Evolutionary conservation across 768 basidiomycete species (phyloP), one percentile per base, ranked within the genome.

Genomic region (Gymnopilus dilepis): DNA sequence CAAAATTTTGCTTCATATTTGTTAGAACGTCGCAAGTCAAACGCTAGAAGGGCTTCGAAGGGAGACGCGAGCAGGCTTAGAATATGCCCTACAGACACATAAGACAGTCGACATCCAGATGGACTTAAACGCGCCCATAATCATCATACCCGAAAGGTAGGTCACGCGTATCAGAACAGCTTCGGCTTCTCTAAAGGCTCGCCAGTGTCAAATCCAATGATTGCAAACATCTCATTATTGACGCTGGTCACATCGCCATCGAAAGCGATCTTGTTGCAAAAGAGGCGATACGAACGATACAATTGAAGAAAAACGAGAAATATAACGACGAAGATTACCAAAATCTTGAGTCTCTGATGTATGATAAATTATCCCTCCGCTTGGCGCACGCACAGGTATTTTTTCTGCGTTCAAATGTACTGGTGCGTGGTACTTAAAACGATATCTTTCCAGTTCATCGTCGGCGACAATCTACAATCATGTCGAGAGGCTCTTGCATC

Each of bases 91-190:
- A 50, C 89, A 95, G 73, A 88, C 86, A 15, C 96, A 97, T 81
- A 97, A 95, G 80, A 99, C 97, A 1, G 81, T 99, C 43, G 96
- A 99, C 72, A 81, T 99, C n/a, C 92, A 94, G 65, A 86, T 99
- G 78, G 96, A 99, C 69, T 84, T 99, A 82, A 93, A 97, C 68
- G 95, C 97, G 0, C 97, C 97, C 5, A 87, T 99, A 67, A 97
- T 99, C 71, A 94, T 99, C 68, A 85, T 99, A 55, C 97, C 97
- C 1, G 97, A 99, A 77, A 88, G 94, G 94, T 95, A 71, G 58
- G 80, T 73, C 17, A 11, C 17, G 22, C 6, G 54, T 8, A 45
- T 55, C 22, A 47, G 30, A 5, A 55, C 30, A 21, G 34, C 28
- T 24, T 59, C 42, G 30, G 19, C 40, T 17, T 15, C 24, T 8